phyloP scores from a whole-genome alignment of 2,329 filamentous ascomycete species.

The Ascochyta koolunga region DNA sequence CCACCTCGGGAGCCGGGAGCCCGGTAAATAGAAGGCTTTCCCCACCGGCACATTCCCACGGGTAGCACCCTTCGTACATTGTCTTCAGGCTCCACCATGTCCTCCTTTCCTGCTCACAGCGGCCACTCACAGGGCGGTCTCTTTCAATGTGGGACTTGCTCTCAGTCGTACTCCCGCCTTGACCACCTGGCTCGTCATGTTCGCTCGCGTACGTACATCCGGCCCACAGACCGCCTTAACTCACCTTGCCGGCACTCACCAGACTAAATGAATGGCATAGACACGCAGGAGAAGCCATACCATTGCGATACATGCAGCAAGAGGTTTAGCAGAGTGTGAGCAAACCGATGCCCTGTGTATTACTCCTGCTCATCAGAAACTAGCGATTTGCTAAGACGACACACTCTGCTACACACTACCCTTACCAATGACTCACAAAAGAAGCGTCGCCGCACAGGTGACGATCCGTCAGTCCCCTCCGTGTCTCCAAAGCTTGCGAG shows the following conservation, averaged over 20 bases:
- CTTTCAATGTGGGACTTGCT: background rate
- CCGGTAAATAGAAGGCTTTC: background rate
- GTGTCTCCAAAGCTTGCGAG: constrained; percentile 51
- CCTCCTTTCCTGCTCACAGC: background rate
- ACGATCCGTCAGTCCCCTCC: background rate
- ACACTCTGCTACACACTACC: background rate
- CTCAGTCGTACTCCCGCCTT: background rate
- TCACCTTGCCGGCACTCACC: background rate
- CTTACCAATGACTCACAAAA: background rate
- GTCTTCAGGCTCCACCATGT: background rate
- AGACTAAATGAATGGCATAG: background rate
- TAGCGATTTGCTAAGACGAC: background rate
- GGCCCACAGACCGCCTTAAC: background rate
- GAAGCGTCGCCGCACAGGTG: background rate
- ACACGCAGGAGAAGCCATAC: background rate
- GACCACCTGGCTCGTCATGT: too few relatives aligned
- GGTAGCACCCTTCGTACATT: background rate
- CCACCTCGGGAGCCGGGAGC: background rate
- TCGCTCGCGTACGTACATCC: too few relatives aligned
- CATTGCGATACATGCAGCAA: background rate
- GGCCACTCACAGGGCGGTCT: background rate
- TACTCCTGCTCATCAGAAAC: background rate
- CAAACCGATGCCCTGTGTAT: background rate
- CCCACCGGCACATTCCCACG: background rate
- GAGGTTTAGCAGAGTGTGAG: background rate